These are phyloP conservation scores for Forsythia viridissima DNA, from an alignment of 257 asterid genomes.

Conservation along the genomic window DNA sequence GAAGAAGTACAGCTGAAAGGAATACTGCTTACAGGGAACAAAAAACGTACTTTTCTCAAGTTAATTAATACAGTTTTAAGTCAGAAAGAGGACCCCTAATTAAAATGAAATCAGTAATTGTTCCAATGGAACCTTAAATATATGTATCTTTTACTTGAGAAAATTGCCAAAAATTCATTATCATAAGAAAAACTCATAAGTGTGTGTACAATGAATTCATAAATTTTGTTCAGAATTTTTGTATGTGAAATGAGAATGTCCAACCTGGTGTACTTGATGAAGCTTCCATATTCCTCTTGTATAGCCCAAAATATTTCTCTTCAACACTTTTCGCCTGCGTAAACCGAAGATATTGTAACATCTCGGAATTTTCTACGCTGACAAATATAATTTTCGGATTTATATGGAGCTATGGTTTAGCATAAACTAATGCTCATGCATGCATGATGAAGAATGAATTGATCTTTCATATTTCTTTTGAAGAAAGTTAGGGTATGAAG, in stretches of 20 bases:
- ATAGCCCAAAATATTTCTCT: conserved; percentile 31
- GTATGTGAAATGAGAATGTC: background rate
- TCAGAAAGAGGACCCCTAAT: too few relatives aligned
- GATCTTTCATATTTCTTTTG: background rate
- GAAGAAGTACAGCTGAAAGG: too few relatives aligned
- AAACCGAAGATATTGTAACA: background rate
- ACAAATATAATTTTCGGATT: background rate
- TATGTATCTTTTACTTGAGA: background rate
- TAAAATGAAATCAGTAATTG: too few relatives aligned
- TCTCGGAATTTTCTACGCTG: background rate
- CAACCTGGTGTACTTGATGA: conserved; percentile 37
- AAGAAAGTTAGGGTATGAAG: background rate
- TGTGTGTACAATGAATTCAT: too few relatives aligned
- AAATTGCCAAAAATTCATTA: too few relatives aligned
- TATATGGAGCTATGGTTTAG: background rate
- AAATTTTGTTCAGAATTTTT: too few relatives aligned
- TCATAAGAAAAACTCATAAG: too few relatives aligned
- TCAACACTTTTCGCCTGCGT: conserved; percentile 44
- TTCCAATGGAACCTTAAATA: too few relatives aligned
- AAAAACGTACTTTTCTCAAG: too few relatives aligned
- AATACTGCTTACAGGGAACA: too few relatives aligned
- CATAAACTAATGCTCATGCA: background rate
- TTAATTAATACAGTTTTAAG: too few relatives aligned
- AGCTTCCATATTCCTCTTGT: conserved; percentile 45
- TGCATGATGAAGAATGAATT: background rate